Base-by-base conservation (phyloP, 305 asterid genomes). In the Solanum hybrid region DNA sequence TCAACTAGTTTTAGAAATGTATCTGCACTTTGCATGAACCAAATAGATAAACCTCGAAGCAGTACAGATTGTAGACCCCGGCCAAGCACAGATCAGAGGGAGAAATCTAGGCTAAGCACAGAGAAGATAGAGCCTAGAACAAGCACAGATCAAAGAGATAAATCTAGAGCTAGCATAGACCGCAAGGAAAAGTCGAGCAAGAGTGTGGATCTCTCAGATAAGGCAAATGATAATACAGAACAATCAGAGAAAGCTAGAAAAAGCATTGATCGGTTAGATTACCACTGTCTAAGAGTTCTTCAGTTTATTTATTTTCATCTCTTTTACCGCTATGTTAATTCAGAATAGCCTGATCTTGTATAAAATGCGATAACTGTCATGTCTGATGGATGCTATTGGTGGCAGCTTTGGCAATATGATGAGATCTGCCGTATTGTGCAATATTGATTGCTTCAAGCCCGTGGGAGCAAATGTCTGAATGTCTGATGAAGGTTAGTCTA, bases 381-480 rank as follows among this genome's bases (percentile, higher is more conserved):
- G 90, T 95, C 94, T 83, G 86, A 91, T 92, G 89, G 90, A 90
- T 89, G 92, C 92, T 76, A 90, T 90, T 92, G 89, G 79, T 95
- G 95, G 92, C 98, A 97, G 99, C 92, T 95, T 97, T 84, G 99
- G 99, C 91, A 97, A 94, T 34, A 94, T 97, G 95, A 95, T 96
- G 99, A 95, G 92, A 92, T 97, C 99, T 33, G 99, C 99, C 40
- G 99, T 95, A 86, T 92, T 96, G 91, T 95, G 99, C 98, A 96
- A 97, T 92, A 96, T 96, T 87, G 95, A 95, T 92, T 95, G 99
- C 92, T 97, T 97, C 96, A 96, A 95, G 94, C 99, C 99, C 22
- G 94, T 92, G 77, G 95, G 97, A 91, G 92, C 98, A 69, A 95
- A 93, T 92, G 94, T 92, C 93, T 94, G 96, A 95, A 83, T 93